Evolutionary conservation across 495 filamentous ascomycete species (phyloP).

Genomic region (Aspergillus saccharolyticus): DNA sequence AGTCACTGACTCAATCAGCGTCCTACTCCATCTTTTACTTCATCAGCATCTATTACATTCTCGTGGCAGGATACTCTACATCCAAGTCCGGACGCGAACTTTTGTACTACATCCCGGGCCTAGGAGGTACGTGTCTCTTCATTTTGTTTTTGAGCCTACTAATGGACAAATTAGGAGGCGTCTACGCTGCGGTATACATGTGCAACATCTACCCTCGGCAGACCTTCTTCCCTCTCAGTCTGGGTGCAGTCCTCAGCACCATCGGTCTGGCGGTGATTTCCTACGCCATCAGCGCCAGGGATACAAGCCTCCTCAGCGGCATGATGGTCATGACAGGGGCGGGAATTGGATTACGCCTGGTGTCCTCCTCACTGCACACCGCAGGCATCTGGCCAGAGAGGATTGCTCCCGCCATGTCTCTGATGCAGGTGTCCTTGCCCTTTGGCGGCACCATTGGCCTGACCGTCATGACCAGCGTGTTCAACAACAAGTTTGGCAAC

Average conservation of each 20-base stretch:
- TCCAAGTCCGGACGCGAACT: constrained; percentile 47
- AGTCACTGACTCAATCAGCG: constrained; percentile 13
- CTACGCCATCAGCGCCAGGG: constrained; percentile 37
- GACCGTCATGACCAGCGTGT: constrained; percentile 57
- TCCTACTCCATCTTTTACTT: constrained; percentile 56
- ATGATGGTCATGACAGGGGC: constrained; percentile 56
- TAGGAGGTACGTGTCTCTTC: constrained; percentile 24
- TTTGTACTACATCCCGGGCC: constrained; percentile 43
- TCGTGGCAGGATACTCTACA: constrained; percentile 44
- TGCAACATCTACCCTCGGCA: constrained; percentile 53
- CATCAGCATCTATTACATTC: constrained; percentile 53
- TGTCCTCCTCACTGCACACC: constrained; percentile 48
- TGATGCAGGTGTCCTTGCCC: constrained; percentile 46
- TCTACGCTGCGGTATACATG: constrained; percentile 48
- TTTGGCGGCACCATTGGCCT: constrained; percentile 55
- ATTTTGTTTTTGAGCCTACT: background rate
- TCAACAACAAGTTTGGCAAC: constrained; percentile 47
- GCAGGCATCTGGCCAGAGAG: constrained; percentile 48
- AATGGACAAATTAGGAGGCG: constrained; percentile 34
- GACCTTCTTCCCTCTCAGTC: constrained; percentile 47
- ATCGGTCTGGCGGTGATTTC: constrained; percentile 44
- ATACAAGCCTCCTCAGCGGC: constrained; percentile 44
- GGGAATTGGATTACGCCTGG: constrained; percentile 48
- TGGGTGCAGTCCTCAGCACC: constrained; percentile 45
- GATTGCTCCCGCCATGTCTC: constrained; percentile 46